Conservation (phyloP, 331 rosid genomes). For the Arachis monticola region DNA sequence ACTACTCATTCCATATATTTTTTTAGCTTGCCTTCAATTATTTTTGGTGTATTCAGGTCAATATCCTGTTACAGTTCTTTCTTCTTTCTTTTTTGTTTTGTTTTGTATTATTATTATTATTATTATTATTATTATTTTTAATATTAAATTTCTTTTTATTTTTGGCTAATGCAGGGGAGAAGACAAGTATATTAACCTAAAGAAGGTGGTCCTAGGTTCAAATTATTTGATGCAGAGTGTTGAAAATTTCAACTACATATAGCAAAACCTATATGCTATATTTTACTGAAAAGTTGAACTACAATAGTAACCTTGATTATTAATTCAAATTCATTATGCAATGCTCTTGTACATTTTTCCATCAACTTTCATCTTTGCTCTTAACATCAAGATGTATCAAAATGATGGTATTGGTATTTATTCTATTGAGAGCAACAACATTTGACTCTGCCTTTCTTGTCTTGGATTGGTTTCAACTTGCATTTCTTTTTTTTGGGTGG, state of each 20-base stretch:
- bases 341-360: too few species aligned
- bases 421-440: neutral
- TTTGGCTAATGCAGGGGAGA: too few species aligned
- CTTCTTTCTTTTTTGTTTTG: too few species aligned
- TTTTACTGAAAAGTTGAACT: neutral
- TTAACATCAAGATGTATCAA: conserved; percentile 6
- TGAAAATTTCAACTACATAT: neutral
- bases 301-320: neutral
- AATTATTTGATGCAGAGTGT: conserved; percentile 20
- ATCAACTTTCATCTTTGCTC: neutral
- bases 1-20: too few species aligned
- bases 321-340: neutral
- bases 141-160: too few species aligned
- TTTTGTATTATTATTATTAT: too few species aligned
- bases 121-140: too few species aligned
- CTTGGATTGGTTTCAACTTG: neutral
- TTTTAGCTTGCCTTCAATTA: too few species aligned
- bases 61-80: too few species aligned
- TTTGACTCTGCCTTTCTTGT: conserved; percentile 2
- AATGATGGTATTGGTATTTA: neutral
- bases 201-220: conserved; percentile 23
- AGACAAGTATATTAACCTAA: too few species aligned
- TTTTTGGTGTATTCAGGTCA: too few species aligned
- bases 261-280: neutral
- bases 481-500: neutral